phyloP scores from a whole-genome alignment of 2,329 filamentous ascomycete genomes.

The Sphaerostilbella broomeana region DNA sequence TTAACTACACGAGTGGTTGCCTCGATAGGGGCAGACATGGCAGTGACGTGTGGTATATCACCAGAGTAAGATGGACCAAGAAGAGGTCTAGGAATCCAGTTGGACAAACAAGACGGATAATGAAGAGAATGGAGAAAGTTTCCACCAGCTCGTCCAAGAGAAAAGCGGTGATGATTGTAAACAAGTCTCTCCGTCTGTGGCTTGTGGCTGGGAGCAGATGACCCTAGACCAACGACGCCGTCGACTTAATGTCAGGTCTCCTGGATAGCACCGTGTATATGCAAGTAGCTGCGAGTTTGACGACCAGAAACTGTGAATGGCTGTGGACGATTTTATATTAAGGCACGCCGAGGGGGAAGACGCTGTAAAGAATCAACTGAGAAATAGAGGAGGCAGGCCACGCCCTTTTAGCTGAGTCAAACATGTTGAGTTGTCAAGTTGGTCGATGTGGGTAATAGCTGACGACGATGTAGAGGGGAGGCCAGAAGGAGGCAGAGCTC shows the following conservation, averaged over 20 bases:
- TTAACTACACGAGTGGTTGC: conserved; percentile 9
- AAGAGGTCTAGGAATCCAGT: no score
- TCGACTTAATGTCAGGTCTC: neutral
- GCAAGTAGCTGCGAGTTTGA: neutral
- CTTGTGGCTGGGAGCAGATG: neutral
- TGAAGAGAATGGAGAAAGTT: no score
- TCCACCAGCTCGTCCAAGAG: no score
- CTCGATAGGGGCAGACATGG: conserved; percentile 22
- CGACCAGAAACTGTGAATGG: no score
- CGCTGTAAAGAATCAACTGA: neutral
- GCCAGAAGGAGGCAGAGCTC: neutral
- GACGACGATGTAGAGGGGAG: conserved; percentile 1
- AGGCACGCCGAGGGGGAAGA: no score
- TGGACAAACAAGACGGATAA: no score
- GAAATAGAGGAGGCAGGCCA: conserved; percentile 2
- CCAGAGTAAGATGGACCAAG: no score
- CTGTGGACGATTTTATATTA: no score
- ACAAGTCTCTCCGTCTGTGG: no score
- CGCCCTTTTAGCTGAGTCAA: conserved; percentile 12
- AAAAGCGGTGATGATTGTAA: no score
- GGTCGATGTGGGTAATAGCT: neutral
- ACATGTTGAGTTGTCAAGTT: no score
- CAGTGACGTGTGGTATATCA: no score
- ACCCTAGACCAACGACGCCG: neutral
- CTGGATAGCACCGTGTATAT: neutral